A percentile compares a stretch with the other conserved stretches of the same genome.
phyloP scores from a whole-genome alignment of 805 yeast genomes.

The Ogataea pignaliae region DNA sequence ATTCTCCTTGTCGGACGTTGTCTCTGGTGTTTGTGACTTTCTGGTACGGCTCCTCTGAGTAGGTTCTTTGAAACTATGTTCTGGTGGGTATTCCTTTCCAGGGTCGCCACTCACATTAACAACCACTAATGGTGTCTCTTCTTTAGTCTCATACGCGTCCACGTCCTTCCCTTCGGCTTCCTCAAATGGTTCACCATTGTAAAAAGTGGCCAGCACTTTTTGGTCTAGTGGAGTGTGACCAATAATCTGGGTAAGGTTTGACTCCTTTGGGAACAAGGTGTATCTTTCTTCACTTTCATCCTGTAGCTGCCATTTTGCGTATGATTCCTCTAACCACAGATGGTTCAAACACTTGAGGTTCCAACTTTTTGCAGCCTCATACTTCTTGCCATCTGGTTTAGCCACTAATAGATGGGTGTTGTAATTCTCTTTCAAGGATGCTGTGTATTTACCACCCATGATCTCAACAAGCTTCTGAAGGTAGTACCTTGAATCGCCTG shows the following conservation, averaged over 20 bases:
- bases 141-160: neutral
- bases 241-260: conserved; percentile 41
- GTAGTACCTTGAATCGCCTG: conserved; percentile 80
- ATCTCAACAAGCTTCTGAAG: conserved; percentile 57
- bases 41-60: neutral
- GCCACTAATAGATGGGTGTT: conserved; percentile 76
- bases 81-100: too few relatives aligned
- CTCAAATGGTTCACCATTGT: conserved; percentile 22
- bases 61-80: neutral
- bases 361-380: conserved; percentile 72
- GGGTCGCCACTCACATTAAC: neutral
- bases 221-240: conserved; percentile 45
- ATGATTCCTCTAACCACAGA: conserved; percentile 85
- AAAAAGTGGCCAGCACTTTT: conserved; percentile 38
- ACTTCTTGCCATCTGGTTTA: conserved; percentile 66
- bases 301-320: conserved; percentile 51
- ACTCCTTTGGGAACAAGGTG: conserved; percentile 35
- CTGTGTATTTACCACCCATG: conserved; percentile 75
- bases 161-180: conserved; percentile 9
- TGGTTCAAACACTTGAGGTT: conserved; percentile 64
- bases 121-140: neutral
- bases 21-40: neutral
- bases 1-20: conserved; percentile 4
- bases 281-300: conserved; percentile 45
- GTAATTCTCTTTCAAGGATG: conserved; percentile 48